Evolutionary conservation across 2,329 filamentous ascomycete genomes (phyloP).

Genomic region (Neonectria punicea): DNA sequence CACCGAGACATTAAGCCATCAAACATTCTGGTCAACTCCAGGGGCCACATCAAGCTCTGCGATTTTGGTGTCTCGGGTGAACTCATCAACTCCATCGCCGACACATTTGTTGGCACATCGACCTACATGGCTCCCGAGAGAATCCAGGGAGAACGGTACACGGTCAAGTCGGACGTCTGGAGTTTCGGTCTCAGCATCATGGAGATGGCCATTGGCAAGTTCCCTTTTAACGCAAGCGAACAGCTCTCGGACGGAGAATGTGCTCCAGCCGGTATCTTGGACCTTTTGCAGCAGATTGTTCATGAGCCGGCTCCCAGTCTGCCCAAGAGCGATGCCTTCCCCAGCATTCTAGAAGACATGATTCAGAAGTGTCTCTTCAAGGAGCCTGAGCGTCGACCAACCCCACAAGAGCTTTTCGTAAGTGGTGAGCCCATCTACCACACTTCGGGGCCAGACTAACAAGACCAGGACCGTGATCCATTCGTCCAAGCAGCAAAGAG

Average conservation of each 20-base stretch:
- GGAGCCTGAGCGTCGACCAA: constrained; percentile 86
- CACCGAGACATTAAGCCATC: constrained; percentile 99
- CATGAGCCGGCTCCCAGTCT: constrained; percentile 93
- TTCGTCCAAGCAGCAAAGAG: constrained; percentile 97
- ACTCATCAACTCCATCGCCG: constrained; percentile 95
- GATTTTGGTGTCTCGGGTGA: constrained; percentile 99
- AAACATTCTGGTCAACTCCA: constrained; percentile 95
- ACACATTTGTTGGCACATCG: constrained; percentile 97
- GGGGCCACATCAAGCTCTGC: constrained; percentile 94
- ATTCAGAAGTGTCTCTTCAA: constrained; percentile 96
- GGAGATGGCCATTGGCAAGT: constrained; percentile 97
- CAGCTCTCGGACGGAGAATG: constrained; percentile 78
- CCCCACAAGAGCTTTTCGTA: constrained; percentile 92
- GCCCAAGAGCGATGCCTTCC: constrained; percentile 97
- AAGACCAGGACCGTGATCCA: constrained; percentile 82
- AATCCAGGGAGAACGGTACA: constrained; percentile 97
- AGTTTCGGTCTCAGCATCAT: constrained; percentile 95
- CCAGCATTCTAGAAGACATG: constrained; percentile 93
- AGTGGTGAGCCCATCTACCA: constrained; percentile 48
- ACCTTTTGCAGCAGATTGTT: constrained; percentile 96
- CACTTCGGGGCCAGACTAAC: constrained; percentile 27
- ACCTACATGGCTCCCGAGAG: constrained; percentile 99
- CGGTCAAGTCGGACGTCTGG: constrained; percentile 98
- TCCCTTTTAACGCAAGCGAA: constrained; percentile 86
- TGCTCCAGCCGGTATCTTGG: constrained; percentile 92